Base-by-base conservation (phyloP, 441 rosid species). In the Croton setiger region DNA sequence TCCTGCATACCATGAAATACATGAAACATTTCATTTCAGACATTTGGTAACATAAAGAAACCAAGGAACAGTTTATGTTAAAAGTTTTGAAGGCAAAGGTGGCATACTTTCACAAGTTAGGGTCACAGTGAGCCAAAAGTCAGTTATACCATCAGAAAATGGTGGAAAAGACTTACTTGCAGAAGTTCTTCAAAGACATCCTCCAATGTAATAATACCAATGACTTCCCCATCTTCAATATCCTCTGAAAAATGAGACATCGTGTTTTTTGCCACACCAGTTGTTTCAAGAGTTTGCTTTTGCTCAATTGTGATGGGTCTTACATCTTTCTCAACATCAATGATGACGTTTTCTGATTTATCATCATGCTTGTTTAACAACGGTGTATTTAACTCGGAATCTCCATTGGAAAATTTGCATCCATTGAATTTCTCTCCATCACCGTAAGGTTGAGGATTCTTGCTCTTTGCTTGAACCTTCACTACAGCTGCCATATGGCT, bases 401-500 rank as follows among this genome's bases (percentile, higher is more conserved):
- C 81, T 17, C 75, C 68, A 36, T 31, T 37, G 12, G 71, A 23
- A 59, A 66, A 45, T 67, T 76, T 81, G 63, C 37, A 81, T 68
- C 76, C 89, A 52, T 78, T 73, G 10, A 55, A n/a, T 53, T 77
- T 80, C 72, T 82, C 86, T 68, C 80, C 91, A 43, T 80, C 86
- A 57, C 45, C 55, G 53, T 71, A 59, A 41, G 83, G 72, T 69
- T 75, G 86, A 57, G 79, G 80, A 71, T 57, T 73, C 79, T 79
- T 88, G 76, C 43, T 55, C 73, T 81, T 84, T 37, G 83, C 88
- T 68, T 80, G 84, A 52, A 82, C 82, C 81, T 86, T 93, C 57
- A 91, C 96, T 27, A 93, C 96, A 69, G 98, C 98, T 47, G 98
- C 98, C 98, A 93, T 93, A 78, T 93, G 98, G 73, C 98, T 93